phyloP scores from a whole-genome alignment of 495 filamentous ascomycete species.

The Neurospora sp. region DNA sequence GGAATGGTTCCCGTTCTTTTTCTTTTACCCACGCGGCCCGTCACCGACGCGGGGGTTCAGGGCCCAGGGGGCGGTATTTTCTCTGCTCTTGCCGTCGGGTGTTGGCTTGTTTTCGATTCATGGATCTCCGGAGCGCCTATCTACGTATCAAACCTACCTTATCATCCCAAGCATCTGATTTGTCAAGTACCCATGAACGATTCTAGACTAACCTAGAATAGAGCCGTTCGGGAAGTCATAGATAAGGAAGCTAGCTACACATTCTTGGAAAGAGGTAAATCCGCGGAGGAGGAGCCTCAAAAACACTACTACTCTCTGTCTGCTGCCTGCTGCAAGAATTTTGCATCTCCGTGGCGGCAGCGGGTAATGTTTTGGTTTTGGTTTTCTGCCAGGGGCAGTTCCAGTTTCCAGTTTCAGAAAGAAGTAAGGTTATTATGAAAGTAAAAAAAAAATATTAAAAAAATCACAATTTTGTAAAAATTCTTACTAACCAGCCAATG shows the following conservation, averaged over 20 bases:
- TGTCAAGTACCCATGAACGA: background rate
- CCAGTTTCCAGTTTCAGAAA: too few species aligned
- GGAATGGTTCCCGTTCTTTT: background rate
- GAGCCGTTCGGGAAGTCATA: too few species aligned
- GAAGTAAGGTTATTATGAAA: too few species aligned
- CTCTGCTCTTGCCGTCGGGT: background rate
- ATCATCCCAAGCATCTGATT: background rate
- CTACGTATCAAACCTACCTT: background rate
- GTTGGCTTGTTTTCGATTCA: background rate
- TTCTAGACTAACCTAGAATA: too few species aligned
- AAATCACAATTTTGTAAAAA: too few species aligned
- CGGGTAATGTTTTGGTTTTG: background rate
- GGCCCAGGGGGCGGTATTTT: background rate
- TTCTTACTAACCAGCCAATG: too few species aligned
- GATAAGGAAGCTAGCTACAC: too few species aligned
- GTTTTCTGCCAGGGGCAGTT: too few species aligned
- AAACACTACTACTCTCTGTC: background rate
- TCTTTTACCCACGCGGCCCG: background rate
- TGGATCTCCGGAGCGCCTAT: background rate
- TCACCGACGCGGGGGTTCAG: background rate
- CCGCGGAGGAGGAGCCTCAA: background rate
- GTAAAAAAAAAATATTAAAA: too few species aligned
- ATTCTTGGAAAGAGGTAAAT: background rate
- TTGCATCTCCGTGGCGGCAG: background rate
- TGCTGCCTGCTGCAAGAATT: background rate